Evolutionary conservation across 1,284 basidiomycete genomes (phyloP), one percentile per base, ranked within the genome.

Genomic region (Cutaneotrichosporon cyanovorans): DNA sequence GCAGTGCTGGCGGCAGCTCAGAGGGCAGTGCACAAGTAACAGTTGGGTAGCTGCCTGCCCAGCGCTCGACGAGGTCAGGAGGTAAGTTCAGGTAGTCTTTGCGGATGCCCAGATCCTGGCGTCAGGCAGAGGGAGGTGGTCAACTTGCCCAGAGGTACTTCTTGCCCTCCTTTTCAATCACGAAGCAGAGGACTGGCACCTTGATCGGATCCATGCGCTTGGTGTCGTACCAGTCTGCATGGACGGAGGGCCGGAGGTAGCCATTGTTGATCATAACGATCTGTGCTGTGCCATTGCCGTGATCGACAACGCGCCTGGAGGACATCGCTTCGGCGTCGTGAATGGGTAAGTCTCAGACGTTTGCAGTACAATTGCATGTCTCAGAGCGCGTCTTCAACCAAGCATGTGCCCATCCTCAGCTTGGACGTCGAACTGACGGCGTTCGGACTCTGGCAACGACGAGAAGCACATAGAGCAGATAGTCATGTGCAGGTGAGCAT

Each of bases 51-150:
- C 28, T 11, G 39, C 38, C 28, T 32, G 23, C 3, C 18, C 16
- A 8, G 23, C 20, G 15, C 23, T 36, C 15, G 39, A 22, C 19
- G 25, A 25, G 7, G 31, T 22, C 19, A 7, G 25, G 8, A 28
- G 25, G 25, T 12, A 46, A 15, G 34, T 30, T 37, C 19, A 34
- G 18, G 14, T 30, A 21, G 35, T 46, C 45, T 11, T 23, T 16
- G 28, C 45, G 45, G 32, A 40, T 46, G 23, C 45, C 45, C 5
- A 46, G 38, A 39, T 46, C 45, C 45, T 46, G 39, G 2, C 18
- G 25, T 41, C 35, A 40, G 35, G n/a, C 6, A 12, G 20, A 19
- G 15, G 10, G 5, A 12, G 15, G 14, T 7, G 8, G 6, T 12
- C 21, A 5, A 10, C 38, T 16, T 20, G 41, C 45, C 45, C 45